phyloP scores from a whole-genome alignment of 768 basidiomycete species.

The Kwoniella newhampshirensis region DNA sequence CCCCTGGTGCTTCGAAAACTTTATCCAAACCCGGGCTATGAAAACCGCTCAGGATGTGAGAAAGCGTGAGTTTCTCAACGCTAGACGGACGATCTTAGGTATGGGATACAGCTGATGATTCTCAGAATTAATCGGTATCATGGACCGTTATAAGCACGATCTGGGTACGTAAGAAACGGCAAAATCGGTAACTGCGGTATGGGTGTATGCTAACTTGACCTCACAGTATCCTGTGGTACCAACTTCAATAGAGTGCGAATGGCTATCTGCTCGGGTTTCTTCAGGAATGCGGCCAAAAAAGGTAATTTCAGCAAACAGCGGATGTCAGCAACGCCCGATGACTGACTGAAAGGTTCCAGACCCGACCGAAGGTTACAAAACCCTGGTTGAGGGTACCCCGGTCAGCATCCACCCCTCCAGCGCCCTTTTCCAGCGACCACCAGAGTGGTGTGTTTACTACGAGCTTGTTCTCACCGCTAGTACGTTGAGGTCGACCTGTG shows the following conservation, averaged over 20 bases:
- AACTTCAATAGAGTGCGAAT: conserved; percentile 91
- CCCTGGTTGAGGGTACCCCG: conserved; percentile 63
- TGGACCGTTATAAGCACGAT: conserved; percentile 99
- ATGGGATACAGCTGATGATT: conserved; percentile 7
- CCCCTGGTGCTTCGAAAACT: conserved; percentile 99
- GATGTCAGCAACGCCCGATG: neutral
- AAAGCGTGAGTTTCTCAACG: conserved; percentile 60
- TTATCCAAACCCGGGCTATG: conserved; percentile 97
- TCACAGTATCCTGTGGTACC: conserved; percentile 62
- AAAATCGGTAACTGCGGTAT: neutral
- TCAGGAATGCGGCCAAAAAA: conserved; percentile 98
- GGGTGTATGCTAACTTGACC: neutral
- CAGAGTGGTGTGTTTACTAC: conserved; percentile 72
- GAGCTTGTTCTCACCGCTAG: conserved; percentile 95
- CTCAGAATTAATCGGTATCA: conserved; percentile 81
- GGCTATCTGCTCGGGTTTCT: conserved; percentile 96
- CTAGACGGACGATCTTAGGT: too few relatives aligned
- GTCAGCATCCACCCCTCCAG: conserved; percentile 98
- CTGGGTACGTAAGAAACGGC: conserved; percentile 58
- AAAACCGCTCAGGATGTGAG: conserved; percentile 94
- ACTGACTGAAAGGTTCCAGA: conserved; percentile 30
- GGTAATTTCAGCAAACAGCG: conserved; percentile 50
- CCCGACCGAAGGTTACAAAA: conserved; percentile 88
- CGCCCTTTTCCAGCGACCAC: conserved; percentile 85
- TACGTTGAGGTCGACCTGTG: conserved; percentile 67